Evolutionary conservation across 768 basidiomycete genomes (phyloP), one percentile per base, ranked within the genome.

Genomic region (Steccherinum ochraceum): DNA sequence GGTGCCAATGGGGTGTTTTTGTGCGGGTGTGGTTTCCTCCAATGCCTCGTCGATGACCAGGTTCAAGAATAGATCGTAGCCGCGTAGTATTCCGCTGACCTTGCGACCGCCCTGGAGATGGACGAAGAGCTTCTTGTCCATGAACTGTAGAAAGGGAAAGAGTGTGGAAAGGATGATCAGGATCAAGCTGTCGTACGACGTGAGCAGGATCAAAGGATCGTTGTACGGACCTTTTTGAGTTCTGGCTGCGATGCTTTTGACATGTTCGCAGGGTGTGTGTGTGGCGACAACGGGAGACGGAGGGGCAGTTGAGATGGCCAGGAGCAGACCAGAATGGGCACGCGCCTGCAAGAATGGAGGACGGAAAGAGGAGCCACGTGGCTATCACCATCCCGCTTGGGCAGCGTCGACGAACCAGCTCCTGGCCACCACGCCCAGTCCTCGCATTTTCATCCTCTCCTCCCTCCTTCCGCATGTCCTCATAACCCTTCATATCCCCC

Each of bases 21-120:
- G 87, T 3, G 87, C 93, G 12, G 89, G 86, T 3, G 81, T 84
- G 0, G 84, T 83, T 73, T 98, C 96, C 69, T 99, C 96, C 60
- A 86, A 67, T 10, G 92, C 90, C 63, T 98, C 91, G 67, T 98
- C 96, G 67, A 99, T 83, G 58, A 98, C 96, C 35, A 99, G 78
- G 69, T 99, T 99, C 66, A 99, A 74, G 76, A 99, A 99, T 57
- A 99, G 86, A 75, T 99, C 96, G 69, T 96, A 99, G 48, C 96
- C 96, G 56, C 96, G 86, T 46, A 99, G 73, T 12, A 83, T 84
- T 49, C 96, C 96, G 72, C 90, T 93, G 62, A 99, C 90, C 80
- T 91, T 92, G 63, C 95, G 86, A 50, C 93, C 93, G 44, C 89
- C 92, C 65, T 96, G 93, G 5, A 99, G 75, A 71, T 95, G 83